Percentiles rank a stretch among this genome's conserved stretches.
Conservation (phyloP, 768 basidiomycete species). For the Cystofilobasidium bisporidii region DNA sequence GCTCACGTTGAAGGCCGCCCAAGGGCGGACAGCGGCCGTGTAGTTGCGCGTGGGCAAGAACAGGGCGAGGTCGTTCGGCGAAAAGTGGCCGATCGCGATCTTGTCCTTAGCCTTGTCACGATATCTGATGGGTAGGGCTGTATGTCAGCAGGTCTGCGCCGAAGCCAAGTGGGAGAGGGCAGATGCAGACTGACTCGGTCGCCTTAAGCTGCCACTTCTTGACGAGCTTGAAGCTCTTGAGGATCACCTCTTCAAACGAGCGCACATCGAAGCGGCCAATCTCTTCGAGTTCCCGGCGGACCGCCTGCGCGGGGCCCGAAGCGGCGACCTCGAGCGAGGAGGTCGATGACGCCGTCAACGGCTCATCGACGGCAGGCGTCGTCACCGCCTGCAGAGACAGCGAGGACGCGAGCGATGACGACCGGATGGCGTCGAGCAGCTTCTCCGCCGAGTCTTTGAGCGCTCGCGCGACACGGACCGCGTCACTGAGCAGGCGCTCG, state of each 20-base stretch:
- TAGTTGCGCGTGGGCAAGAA: slow-evolving; percentile 95
- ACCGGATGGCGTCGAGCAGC: slow-evolving; percentile 13
- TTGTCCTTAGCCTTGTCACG: slow-evolving; percentile 91
- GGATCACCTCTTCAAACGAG: slow-evolving; percentile 69
- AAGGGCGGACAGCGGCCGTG: slow-evolving; percentile 61
- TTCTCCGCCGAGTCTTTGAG: slow-evolving; percentile 24
- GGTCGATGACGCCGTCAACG: not conserved
- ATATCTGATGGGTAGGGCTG: slow-evolving; percentile 37
- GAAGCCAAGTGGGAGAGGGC: not conserved
- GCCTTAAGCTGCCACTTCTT: slow-evolving; percentile 97
- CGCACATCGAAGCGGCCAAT: slow-evolving; percentile 61
- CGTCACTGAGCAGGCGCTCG: slow-evolving; percentile 9
- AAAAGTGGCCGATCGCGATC: slow-evolving; percentile 77
- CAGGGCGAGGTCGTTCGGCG: slow-evolving; percentile 75
- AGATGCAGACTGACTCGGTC: slow-evolving; percentile 54
- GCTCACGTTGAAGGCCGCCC: slow-evolving; percentile 95
- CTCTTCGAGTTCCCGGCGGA: not conserved
- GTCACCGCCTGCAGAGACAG: slow-evolving; percentile 1
- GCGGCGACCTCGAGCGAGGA: not conserved
- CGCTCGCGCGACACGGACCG: slow-evolving; percentile 4
- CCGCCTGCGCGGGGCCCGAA: not conserved
- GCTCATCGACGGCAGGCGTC: not conserved
- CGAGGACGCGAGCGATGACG: slow-evolving; percentile 19
- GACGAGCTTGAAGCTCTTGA: slow-evolving; percentile 59
- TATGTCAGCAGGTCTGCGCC: not conserved